These are phyloP conservation scores for Huntiella abstrusa DNA, from an alignment of 2,329 filamentous ascomycete species.

Conservation along the genomic window DNA sequence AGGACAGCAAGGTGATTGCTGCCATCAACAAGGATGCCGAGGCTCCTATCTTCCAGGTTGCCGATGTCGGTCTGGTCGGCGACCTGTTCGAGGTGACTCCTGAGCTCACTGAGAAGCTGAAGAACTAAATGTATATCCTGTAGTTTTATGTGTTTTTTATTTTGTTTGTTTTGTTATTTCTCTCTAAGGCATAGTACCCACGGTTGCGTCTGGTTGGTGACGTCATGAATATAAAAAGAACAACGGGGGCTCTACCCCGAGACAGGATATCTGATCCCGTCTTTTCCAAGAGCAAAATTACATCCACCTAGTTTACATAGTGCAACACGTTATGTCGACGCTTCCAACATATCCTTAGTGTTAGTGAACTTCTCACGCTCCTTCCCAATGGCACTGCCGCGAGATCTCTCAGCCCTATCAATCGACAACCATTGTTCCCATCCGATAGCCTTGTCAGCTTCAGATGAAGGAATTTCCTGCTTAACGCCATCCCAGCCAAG, in stretches of 20 bases:
- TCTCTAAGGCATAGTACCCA: slow-evolving; percentile 13
- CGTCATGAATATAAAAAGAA: slow-evolving; percentile 9
- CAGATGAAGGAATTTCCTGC: slow-evolving; percentile 22
- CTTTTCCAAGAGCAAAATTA: too few species aligned
- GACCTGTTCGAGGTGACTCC: slow-evolving; percentile 93
- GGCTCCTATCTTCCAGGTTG: slow-evolving; percentile 95
- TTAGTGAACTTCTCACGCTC: slow-evolving; percentile 52
- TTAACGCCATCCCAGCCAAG: slow-evolving; percentile 63
- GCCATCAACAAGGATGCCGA: slow-evolving; percentile 97
- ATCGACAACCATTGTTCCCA: slow-evolving; percentile 80
- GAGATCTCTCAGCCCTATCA: slow-evolving; percentile 54
- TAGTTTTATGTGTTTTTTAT: slow-evolving; percentile 2
- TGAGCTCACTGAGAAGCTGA: slow-evolving; percentile 88
- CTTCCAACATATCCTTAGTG: slow-evolving; percentile 37
- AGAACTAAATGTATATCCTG: slow-evolving; percentile 22
- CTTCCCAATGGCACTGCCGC: slow-evolving; percentile 51
- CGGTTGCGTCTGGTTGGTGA: neutral
- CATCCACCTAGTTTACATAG: neutral
- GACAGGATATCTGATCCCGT: too few species aligned
- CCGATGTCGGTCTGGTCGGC: slow-evolving; percentile 85
- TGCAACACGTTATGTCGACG: slow-evolving; percentile 13
- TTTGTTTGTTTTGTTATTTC: slow-evolving; percentile 2
- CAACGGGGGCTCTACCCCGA: too few species aligned
- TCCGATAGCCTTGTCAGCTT: slow-evolving; percentile 31
- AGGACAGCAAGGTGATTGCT: slow-evolving; percentile 98